A percentile compares a stretch with the other conserved stretches of the same genome.
These are phyloP conservation scores for Aspergillus campestris DNA, from an alignment of 495 filamentous ascomycete species.

Conservation along the genomic window DNA sequence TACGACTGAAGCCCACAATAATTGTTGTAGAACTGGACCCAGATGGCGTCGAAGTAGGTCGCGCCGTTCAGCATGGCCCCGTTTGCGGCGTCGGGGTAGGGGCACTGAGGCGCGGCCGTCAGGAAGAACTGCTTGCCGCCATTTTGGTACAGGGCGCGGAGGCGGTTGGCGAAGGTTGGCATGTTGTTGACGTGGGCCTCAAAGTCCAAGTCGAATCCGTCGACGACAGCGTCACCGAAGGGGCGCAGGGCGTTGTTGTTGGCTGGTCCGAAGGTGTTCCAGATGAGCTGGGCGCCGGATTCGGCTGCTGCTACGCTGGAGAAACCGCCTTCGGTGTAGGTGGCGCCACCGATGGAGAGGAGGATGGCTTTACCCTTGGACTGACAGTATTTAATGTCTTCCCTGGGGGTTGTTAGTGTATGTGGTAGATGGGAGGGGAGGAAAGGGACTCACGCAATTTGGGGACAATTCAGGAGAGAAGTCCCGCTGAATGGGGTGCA, in stretches of 20 bases:
- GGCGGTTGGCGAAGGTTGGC: slow-evolving; percentile 45
- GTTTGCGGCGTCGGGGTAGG: slow-evolving; percentile 53
- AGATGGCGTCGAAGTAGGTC: slow-evolving; percentile 54
- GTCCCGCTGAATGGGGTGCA: slow-evolving; percentile 52
- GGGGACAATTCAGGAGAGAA: slow-evolving; percentile 48
- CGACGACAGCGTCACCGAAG: slow-evolving; percentile 54
- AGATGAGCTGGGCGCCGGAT: slow-evolving; percentile 49
- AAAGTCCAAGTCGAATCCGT: slow-evolving; percentile 69
- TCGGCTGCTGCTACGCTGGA: slow-evolving; percentile 41
- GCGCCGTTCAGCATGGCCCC: slow-evolving; percentile 45
- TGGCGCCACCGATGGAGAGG: slow-evolving; percentile 58
- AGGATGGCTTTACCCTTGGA: slow-evolving; percentile 54
- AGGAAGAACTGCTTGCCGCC: slow-evolving; percentile 48
- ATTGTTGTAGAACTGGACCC: slow-evolving; percentile 72
- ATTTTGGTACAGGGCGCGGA: slow-evolving; percentile 44
- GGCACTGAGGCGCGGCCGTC: slow-evolving; percentile 61
- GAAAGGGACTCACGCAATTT: slow-evolving; percentile 43
- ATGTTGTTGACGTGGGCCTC: slow-evolving; percentile 44
- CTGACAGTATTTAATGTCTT: slow-evolving; percentile 60
- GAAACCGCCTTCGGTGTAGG: slow-evolving; percentile 56
- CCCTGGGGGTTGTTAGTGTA: slow-evolving; percentile 19
- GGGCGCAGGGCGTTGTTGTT: slow-evolving; percentile 39
- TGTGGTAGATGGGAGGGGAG: too few relatives aligned
- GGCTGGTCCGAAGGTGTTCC: slow-evolving; percentile 57
- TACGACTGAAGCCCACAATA: slow-evolving; percentile 54